Conservation (phyloP, 2,329 filamentous ascomycete species). For the Colletotrichum melonis region DNA sequence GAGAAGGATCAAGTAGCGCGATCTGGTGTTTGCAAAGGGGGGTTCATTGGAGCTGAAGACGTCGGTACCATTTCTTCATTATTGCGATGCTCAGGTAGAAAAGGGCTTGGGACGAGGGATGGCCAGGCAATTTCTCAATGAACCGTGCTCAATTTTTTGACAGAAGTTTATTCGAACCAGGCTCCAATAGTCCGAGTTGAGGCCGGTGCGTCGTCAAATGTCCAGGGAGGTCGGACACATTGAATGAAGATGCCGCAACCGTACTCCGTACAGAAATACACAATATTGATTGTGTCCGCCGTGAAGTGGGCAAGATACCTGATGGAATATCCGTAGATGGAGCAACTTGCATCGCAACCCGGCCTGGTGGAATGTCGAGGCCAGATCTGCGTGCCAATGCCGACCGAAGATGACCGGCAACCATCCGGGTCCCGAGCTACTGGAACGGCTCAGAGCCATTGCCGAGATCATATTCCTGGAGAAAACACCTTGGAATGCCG, state of each 20-base stretch:
- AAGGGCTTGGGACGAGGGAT: neutral
- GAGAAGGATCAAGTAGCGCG: neutral
- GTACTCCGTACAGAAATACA: neutral
- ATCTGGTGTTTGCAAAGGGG: neutral
- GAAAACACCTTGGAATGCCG: neutral
- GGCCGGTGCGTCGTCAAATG: neutral
- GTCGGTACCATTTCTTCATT: neutral
- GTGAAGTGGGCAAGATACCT: neutral
- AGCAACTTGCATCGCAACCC: neutral
- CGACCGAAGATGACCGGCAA: neutral
- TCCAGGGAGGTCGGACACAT: neutral
- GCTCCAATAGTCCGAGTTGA: neutral
- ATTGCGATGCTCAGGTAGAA: neutral
- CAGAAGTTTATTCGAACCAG: neutral
- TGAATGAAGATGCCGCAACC: neutral
- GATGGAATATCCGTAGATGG: neutral
- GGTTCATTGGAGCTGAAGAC: neutral
- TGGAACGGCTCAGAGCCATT: neutral
- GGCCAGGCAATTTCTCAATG: neutral
- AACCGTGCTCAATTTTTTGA: neutral
- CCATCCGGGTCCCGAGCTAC: conserved; percentile 4
- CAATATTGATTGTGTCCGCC: neutral
- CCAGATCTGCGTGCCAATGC: neutral
- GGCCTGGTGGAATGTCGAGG: neutral
- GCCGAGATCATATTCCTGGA: conserved; percentile 5